These are phyloP conservation scores for Gaeumannomyces tritici DNA, from an alignment of 2,329 filamentous ascomycete genomes.

Conservation along the genomic window DNA sequence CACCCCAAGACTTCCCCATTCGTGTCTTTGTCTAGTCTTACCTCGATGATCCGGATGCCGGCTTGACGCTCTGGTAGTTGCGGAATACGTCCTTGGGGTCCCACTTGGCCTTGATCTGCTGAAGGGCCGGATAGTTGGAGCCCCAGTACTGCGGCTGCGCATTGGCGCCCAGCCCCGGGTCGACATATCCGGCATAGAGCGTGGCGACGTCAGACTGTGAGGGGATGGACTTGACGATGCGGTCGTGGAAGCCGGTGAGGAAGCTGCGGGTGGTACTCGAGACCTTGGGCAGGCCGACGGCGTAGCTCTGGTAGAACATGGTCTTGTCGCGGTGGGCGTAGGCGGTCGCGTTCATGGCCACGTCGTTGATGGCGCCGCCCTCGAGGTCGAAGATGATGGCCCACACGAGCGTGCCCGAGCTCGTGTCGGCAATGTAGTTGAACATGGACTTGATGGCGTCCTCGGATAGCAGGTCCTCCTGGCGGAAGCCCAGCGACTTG, in stretches of 20 bases:
- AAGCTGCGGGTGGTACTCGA: conserved; percentile 37
- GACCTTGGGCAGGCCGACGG: conserved; percentile 36
- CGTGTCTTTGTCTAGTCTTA: neutral
- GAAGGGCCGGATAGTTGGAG: conserved; percentile 34
- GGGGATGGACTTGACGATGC: conserved; percentile 25
- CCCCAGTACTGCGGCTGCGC: conserved; percentile 46
- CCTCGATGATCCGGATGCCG: neutral
- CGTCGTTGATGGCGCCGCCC: conserved; percentile 50
- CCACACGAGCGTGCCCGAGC: conserved; percentile 46
- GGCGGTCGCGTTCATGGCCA: conserved; percentile 44
- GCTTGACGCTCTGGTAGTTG: conserved; percentile 44
- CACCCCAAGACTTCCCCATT: neutral
- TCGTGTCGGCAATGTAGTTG: conserved; percentile 36
- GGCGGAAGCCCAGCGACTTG: conserved; percentile 45
- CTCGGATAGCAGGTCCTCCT: conserved; percentile 35
- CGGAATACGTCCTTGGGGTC: conserved; percentile 47
- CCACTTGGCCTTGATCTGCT: conserved; percentile 38
- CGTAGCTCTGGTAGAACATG: conserved; percentile 55
- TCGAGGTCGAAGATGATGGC: conserved; percentile 53
- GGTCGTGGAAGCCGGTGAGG: conserved; percentile 37
- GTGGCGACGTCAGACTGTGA: conserved; percentile 31
- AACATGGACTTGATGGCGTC: conserved; percentile 39
- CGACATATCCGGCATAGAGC: conserved; percentile 53
- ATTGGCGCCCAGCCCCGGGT: conserved; percentile 32
- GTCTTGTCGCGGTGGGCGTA: conserved; percentile 56